Evolutionary conservation across 2,329 filamentous ascomycete species (phyloP), one percentile per base, ranked within the genome.

Genomic region (Venturia carpophila): DNA sequence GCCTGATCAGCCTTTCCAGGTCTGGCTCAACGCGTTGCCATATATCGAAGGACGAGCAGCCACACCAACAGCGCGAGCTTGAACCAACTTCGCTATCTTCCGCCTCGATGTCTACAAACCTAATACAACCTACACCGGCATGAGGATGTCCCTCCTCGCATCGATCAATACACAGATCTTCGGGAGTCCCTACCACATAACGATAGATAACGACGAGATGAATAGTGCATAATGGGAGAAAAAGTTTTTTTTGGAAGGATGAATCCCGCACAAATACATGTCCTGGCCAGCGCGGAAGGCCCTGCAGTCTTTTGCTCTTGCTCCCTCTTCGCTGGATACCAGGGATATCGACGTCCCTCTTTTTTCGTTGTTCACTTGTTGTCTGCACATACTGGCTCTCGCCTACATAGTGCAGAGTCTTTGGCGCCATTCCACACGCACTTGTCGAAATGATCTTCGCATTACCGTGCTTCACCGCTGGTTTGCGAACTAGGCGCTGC

Each of bases 11-110:
- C 64, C 58, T 11, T 66, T 66, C 30, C 45, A 66, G 27, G 45
- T 66, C 45, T 66, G 64, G 64, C 60, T 66, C 27, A 66, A 41
- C 10, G 64, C 64, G 5, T 34, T 66, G 30, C 64, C 64, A 15
- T 66, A 66, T 30, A 66, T 66, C 5, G 64, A 66, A 58, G 64
- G 64, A 21, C 24, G 60, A 66, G 42, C 64, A 27, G 34, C 60
- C 13, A 42, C 60, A 17, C 60, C 60, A n/a, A 61, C 52, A 37
- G 30, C 30, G 37, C 52, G 52, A 37, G 52, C 52, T 37, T 58
- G 30, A 58, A 10, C 9, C 11, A 37, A 58, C 19, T 3, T 19
- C 30, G 11, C 21, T 13, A 2, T 58, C 15, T 58, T 37, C 52
- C 37, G 37, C 27, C 5, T 58, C 11, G n/a, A 58, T 13, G 19